phyloP scores from a whole-genome alignment of 1,284 basidiomycete species.

The Rhodotorula sp. region DNA sequence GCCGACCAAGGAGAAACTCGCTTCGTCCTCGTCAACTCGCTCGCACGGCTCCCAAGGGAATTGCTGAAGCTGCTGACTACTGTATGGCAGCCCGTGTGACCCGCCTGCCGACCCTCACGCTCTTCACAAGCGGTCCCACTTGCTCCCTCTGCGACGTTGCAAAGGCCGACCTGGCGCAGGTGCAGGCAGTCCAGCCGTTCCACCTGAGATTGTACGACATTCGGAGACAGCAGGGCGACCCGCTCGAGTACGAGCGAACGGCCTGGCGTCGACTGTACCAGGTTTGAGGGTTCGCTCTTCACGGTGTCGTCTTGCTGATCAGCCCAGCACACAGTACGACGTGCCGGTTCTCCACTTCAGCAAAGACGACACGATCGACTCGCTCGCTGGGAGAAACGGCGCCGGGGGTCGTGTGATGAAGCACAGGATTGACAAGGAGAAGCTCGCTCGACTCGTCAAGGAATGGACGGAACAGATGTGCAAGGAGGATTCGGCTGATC shows the following conservation, averaged over 20 bases:
- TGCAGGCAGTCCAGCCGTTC: slow-evolving; percentile 32
- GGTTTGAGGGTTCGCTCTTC: slow-evolving; percentile 11
- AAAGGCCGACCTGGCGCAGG: slow-evolving; percentile 31
- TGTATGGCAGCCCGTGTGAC: background rate
- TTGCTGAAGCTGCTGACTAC: too few relatives aligned
- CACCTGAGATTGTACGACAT: slow-evolving; percentile 42
- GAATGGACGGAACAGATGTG: slow-evolving; percentile 36
- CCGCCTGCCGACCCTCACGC: slow-evolving; percentile 37
- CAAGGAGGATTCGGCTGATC: background rate
- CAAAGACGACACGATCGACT: slow-evolving; percentile 15
- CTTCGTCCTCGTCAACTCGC: background rate
- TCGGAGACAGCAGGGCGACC: slow-evolving; percentile 19
- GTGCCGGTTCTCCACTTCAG: slow-evolving; percentile 41
- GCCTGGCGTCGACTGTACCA: slow-evolving; percentile 42
- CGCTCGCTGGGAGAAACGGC: slow-evolving; percentile 23
- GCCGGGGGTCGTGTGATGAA: slow-evolving; percentile 41
- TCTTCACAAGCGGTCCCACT: slow-evolving; percentile 35
- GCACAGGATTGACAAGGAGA: slow-evolving; percentile 41
- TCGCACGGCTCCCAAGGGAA: background rate
- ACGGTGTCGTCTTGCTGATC: background rate
- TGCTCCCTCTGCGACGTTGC: slow-evolving; percentile 44
- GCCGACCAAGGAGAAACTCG: too few relatives aligned
- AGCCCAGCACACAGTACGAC: slow-evolving; percentile 34
- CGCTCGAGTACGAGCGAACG: slow-evolving; percentile 30
- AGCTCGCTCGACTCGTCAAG: slow-evolving; percentile 32